Conservation (phyloP, 2,329 filamentous ascomycete species). For the Pyrenophora graminea region DNA sequence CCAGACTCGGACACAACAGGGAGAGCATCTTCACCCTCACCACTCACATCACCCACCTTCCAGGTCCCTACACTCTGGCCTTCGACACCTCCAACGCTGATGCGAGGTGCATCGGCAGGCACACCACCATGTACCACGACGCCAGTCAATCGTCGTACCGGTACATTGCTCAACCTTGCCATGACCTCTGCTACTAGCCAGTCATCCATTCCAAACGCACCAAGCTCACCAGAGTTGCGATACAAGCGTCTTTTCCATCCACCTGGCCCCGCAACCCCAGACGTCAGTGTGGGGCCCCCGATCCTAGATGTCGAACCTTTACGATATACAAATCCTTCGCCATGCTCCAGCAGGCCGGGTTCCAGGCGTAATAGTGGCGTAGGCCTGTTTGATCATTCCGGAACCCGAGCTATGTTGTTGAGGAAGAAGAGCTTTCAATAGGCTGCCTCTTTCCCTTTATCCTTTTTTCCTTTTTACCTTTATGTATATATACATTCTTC, state of each 20-base stretch:
- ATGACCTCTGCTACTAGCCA: constrained; percentile 28
- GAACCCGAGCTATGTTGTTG: constrained; percentile 39
- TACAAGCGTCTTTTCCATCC: constrained; percentile 52
- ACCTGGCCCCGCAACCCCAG: constrained; percentile 20
- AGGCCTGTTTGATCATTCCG: constrained; percentile 34
- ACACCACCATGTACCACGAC: constrained; percentile 13
- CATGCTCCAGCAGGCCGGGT: constrained; percentile 12
- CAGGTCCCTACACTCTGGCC: constrained; percentile 32
- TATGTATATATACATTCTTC: constrained; percentile 3
- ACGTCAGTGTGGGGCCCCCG: constrained; percentile 17
- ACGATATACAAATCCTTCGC: neutral
- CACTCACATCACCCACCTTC: constrained; percentile 31
- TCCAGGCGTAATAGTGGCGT: constrained; percentile 22
- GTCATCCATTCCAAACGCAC: constrained; percentile 6
- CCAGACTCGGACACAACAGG: constrained; percentile 41
- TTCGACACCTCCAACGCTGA: constrained; percentile 22
- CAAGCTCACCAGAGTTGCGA: constrained; percentile 46
- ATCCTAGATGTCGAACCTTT: neutral
- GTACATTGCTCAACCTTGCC: constrained; percentile 26
- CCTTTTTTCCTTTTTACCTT: neutral
- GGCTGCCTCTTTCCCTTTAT: neutral
- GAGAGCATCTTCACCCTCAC: constrained; percentile 39
- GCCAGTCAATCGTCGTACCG: constrained; percentile 19
- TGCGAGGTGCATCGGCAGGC: constrained; percentile 32
- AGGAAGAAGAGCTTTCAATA: constrained; percentile 25